phyloP scores from a whole-genome alignment of 163 green algal species.

The Chlorella variabilis region DNA sequence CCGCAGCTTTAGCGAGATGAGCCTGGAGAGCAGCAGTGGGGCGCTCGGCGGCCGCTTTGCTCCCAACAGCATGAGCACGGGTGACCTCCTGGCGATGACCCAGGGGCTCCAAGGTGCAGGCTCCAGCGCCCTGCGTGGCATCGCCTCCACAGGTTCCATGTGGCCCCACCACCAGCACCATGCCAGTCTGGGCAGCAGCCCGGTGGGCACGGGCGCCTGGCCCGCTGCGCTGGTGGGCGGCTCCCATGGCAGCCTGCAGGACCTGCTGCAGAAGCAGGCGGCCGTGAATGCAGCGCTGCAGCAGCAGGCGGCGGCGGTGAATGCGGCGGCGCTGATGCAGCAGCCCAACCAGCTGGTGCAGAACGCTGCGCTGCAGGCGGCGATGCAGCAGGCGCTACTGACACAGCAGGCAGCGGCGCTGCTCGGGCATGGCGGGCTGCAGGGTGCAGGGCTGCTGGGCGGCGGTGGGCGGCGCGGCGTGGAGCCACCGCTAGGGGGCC shows the following conservation, averaged over 20 bases:
- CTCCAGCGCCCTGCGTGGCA: slow-evolving; percentile 20
- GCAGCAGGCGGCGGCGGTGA: slow-evolving; percentile 38
- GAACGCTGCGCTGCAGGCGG: slow-evolving; percentile 49
- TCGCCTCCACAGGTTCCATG: slow-evolving; percentile 38
- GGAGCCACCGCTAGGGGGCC: slow-evolving; percentile 61
- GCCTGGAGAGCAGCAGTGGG: slow-evolving; percentile 15
- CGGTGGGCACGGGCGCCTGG: slow-evolving; percentile 23
- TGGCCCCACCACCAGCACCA: slow-evolving; percentile 35
- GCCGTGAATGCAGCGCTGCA: slow-evolving; percentile 24
- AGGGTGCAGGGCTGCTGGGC: background rate
- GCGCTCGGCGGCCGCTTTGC: slow-evolving; percentile 13
- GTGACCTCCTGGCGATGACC: slow-evolving; percentile 41
- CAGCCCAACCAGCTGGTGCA: slow-evolving; percentile 45
- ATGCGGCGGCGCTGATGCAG: slow-evolving; percentile 17
- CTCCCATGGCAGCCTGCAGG: slow-evolving; percentile 43
- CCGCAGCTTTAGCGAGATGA: slow-evolving; percentile 38
- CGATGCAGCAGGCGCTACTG: slow-evolving; percentile 50
- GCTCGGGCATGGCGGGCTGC: slow-evolving; percentile 16
- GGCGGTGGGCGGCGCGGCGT: background rate
- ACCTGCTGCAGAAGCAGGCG: slow-evolving; percentile 47
- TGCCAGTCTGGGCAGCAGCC: slow-evolving; percentile 36
- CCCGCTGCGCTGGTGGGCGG: background rate
- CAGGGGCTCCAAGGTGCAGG: slow-evolving; percentile 29
- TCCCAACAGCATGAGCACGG: slow-evolving; percentile 20
- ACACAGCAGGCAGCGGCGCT: slow-evolving; percentile 28